phyloP scores from a whole-genome alignment of 306 rosid species.

The Aeschynomene evenia region DNA sequence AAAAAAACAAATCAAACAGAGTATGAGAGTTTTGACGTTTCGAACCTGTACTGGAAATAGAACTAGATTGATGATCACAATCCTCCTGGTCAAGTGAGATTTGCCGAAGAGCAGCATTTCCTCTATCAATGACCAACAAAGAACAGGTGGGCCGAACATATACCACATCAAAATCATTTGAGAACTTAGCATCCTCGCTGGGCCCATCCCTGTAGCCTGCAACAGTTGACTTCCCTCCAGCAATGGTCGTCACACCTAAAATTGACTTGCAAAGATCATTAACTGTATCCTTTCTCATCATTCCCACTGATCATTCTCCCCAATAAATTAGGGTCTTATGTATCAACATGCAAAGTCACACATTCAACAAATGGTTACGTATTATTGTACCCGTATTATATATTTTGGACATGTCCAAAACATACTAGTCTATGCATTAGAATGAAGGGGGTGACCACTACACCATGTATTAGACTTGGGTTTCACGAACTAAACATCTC shows the following conservation, averaged over 20 bases:
- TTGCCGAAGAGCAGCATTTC: conserved; percentile 95
- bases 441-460: conserved; percentile 12
- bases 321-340: conserved; percentile 2
- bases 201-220: conserved; percentile 99
- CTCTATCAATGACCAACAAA: conserved; percentile 92
- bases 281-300: conserved; percentile 15
- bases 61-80: conserved; percentile 73
- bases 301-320: conserved; percentile 2
- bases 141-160: conserved; percentile 86
- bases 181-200: conserved; percentile 95
- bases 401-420: not conserved
- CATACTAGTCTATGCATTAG: not conserved
- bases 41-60: conserved; percentile 82
- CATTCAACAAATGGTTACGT: not conserved
- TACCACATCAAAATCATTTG: conserved; percentile 89
- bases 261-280: conserved; percentile 25
- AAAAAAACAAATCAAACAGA: not conserved
- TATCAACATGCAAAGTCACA: not conserved
- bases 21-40: not conserved
- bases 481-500: conserved; percentile 14
- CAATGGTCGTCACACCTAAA: conserved; percentile 92
- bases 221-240: conserved; percentile 93
- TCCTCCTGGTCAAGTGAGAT: conserved; percentile 85
- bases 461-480: not conserved
- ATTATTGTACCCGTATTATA: not conserved